These are phyloP conservation scores for Dryas drummondii DNA, from an alignment of 306 rosid species.

Conservation along the genomic window DNA sequence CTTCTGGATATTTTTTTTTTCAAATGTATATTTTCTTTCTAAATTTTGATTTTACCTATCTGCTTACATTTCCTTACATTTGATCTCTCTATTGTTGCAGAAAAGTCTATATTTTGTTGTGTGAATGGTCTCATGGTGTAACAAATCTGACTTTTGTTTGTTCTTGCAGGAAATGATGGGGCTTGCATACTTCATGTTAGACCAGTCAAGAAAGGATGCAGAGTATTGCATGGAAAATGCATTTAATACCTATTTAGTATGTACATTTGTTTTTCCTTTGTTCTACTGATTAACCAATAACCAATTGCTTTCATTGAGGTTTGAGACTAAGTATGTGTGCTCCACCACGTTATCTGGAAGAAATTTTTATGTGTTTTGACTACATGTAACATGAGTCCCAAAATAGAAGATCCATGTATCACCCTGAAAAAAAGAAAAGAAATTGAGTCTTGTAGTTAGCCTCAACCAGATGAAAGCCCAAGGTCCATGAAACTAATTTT, in stretches of 20 bases:
- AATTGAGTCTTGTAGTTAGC: no score
- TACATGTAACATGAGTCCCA: no score
- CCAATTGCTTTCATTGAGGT: neutral
- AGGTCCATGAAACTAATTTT: no score
- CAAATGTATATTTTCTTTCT: neutral
- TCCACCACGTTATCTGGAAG: neutral
- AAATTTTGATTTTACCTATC: neutral
- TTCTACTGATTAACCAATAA: neutral
- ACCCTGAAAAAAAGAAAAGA: no score
- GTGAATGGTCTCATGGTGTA: conserved; percentile 11
- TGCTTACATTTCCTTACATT: conserved; percentile 12
- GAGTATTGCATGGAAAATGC: conserved; percentile 99
- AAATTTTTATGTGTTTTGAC: no score
- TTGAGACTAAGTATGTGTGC: neutral
- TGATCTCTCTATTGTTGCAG: neutral
- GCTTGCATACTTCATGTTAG: conserved; percentile 86
- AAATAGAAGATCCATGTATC: no score
- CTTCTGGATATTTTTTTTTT: neutral
- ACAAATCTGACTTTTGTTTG: conserved; percentile 23
- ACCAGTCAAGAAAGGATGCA: conserved; percentile 95
- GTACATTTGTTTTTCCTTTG: conserved; percentile 33
- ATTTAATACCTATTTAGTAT: conserved; percentile 79
- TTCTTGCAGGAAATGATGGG: conserved; percentile 94
- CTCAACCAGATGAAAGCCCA: no score
- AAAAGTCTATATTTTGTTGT: conserved; percentile 16